Base-by-base conservation (phyloP, 2,329 filamentous ascomycete genomes). In the Beauveria pseudobassiana region DNA sequence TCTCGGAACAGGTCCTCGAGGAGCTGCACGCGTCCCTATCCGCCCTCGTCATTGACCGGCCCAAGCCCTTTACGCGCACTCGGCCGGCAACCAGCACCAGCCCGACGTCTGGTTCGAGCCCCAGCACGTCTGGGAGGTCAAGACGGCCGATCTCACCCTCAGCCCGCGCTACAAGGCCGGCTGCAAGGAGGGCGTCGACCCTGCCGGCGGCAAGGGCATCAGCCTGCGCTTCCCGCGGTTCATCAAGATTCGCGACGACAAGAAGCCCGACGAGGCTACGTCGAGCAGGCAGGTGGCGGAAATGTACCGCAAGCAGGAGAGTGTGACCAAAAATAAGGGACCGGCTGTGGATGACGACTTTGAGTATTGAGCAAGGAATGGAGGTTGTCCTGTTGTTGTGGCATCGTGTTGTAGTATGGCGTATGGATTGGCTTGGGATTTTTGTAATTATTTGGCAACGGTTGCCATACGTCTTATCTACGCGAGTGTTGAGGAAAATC, bases 41-140 rank as follows among this genome's bases (percentile, higher is more conserved):
- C 0, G 82, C 86, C 9, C 86, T 91, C 55, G 86, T 89, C 67
- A 99, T 99, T 67, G 91, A 96, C 71, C 86, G 87, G 1, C 85
- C 93, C 1, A 99, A 99, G 71, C 95, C 95, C 0, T 99, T 74
- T 99, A 98, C 76, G 82, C 86, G 1, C 95, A 99, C 74, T 92
- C 89, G 4, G 78, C 82, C 0, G 91, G 90, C 56, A 86, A 87
- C 55, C 93, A 96, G 76, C 92, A 98, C 72, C 95, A 99, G 73
- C 95, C 95, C 1, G 95, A 99, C 73, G 92, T 99, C 43, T 99
- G 95, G 95, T 95, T 99, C 72, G 95, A 99, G 80, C 91, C 95
- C 16, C 86, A 87, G 48, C 88, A 89, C 69, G 95, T 99, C 1
- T 99, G 95, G 95, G 95, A 99, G 76, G 93, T 99, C 67, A 96